Evolutionary conservation across 2,329 filamentous ascomycete species (phyloP).

Genomic region (Pyrenochaeta sp.): DNA sequence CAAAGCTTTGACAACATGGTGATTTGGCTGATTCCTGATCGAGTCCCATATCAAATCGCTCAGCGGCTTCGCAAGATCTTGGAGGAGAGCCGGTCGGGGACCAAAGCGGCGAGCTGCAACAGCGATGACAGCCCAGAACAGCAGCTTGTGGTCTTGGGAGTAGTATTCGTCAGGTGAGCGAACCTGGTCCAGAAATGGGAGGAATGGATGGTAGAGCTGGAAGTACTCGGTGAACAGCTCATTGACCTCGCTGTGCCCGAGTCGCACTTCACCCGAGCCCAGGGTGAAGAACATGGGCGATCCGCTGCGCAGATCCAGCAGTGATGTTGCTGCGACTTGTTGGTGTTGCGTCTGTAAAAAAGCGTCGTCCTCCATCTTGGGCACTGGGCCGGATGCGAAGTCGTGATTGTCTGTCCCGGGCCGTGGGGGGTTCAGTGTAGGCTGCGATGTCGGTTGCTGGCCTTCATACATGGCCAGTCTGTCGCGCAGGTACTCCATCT

Average conservation of each 20-base stretch:
- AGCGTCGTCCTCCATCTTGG: slow-evolving; percentile 44
- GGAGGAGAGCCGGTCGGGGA: slow-evolving; percentile 70
- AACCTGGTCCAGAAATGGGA: slow-evolving; percentile 75
- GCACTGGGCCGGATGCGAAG: slow-evolving; percentile 29
- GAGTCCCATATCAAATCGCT: slow-evolving; percentile 79
- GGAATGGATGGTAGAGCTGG: slow-evolving; percentile 76
- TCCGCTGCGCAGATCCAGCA: slow-evolving; percentile 55
- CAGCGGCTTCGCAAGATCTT: slow-evolving; percentile 70
- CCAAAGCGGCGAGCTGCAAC: slow-evolving; percentile 77
- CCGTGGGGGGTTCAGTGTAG: slow-evolving; percentile 36
- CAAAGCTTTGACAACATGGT: slow-evolving; percentile 82
- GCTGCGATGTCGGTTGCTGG: slow-evolving; percentile 50
- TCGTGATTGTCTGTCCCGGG: slow-evolving; percentile 28
- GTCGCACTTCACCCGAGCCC: slow-evolving; percentile 58
- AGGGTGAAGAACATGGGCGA: slow-evolving; percentile 67
- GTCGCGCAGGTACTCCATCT: slow-evolving; percentile 69
- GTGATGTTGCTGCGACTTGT: slow-evolving; percentile 49
- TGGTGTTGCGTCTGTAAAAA: slow-evolving; percentile 48
- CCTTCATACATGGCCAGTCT: slow-evolving; percentile 69
- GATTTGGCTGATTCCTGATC: slow-evolving; percentile 79
- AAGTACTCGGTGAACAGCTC: slow-evolving; percentile 79
- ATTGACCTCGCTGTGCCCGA: slow-evolving; percentile 54
- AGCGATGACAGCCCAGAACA: slow-evolving; percentile 86
- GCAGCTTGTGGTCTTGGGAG: slow-evolving; percentile 77
- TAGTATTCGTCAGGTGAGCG: slow-evolving; percentile 75